These are phyloP conservation scores for Glomus cerebriforme DNA, from an alignment of 192 early-diverging fungal species.

Conservation along the genomic window DNA sequence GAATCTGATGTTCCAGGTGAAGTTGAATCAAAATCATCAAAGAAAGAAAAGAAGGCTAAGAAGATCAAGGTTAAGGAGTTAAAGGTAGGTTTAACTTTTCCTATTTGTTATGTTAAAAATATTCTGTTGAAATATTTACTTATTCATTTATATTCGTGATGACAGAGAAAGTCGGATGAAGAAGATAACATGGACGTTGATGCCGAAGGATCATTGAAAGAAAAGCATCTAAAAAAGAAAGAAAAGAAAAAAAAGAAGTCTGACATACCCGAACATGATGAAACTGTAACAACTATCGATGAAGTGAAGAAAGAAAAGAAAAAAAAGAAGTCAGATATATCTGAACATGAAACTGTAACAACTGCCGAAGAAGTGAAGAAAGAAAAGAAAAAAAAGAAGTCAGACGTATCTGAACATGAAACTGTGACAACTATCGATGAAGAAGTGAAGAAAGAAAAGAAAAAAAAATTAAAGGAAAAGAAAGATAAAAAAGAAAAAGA, in stretches of 20 bases:
- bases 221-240: neutral
- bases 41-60: slow-evolving; percentile 13
- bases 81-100: neutral
- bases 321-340: neutral
- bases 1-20: neutral
- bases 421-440: neutral
- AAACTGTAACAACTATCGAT: neutral
- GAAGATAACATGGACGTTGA: neutral
- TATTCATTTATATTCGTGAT: neutral
- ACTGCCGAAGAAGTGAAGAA: neutral
- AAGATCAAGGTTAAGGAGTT: neutral
- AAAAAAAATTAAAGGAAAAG: neutral
- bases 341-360: neutral
- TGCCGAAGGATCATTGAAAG: neutral
- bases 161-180: neutral
- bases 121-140: neutral
- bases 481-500: slow-evolving; percentile 1
- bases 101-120: neutral
- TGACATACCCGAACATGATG: neutral
- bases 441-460: neutral
- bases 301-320: neutral
- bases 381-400: too few relatives aligned
- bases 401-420: too few relatives aligned
- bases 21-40: neutral
- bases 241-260: neutral